Evolutionary conservation across 2,329 filamentous ascomycete genomes (phyloP).

Genomic region (Xylariaceae sp.): DNA sequence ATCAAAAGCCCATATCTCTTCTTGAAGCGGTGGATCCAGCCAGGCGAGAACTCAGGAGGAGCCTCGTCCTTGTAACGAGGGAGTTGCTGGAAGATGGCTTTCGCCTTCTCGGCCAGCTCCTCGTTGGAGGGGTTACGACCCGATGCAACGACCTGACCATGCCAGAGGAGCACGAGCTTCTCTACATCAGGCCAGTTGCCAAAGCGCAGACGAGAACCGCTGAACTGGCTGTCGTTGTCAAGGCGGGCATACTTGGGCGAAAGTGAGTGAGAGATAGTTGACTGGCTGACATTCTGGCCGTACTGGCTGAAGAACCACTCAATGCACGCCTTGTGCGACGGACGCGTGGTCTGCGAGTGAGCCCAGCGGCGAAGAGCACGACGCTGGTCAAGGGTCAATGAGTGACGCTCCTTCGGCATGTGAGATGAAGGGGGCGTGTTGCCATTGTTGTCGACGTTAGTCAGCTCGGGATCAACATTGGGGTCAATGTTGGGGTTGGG

Average conservation of each 20-base stretch:
- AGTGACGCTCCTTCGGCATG: constrained; percentile 48
- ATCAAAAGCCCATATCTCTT: constrained; percentile 57
- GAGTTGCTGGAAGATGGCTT: constrained; percentile 52
- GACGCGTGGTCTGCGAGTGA: constrained; percentile 50
- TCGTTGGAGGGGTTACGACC: constrained; percentile 58
- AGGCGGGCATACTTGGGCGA: constrained; percentile 58
- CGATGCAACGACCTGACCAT: constrained; percentile 42
- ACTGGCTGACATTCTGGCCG: constrained; percentile 57
- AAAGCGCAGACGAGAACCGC: constrained; percentile 57
- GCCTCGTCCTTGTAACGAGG: constrained; percentile 56
- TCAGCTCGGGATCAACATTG: constrained; percentile 16
- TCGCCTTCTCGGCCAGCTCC: constrained; percentile 58
- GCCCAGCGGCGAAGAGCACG: constrained; percentile 57
- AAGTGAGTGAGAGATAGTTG: constrained; percentile 57
- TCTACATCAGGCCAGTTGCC: constrained; percentile 63
- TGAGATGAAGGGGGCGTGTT: constrained; percentile 20
- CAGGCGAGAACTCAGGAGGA: constrained; percentile 58
- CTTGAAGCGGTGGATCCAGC: constrained; percentile 61
- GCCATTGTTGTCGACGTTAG: constrained; percentile 18
- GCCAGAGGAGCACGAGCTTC: constrained; percentile 76
- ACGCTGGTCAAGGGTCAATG: constrained; percentile 57
- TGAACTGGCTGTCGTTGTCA: constrained; percentile 56
- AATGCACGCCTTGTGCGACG: constrained; percentile 57
- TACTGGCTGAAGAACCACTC: constrained; percentile 57
- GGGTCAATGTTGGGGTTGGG: constrained; percentile 5